Evolutionary conservation across 805 yeast species (phyloP).

Genomic region (Komagataella mondaviorum): DNA sequence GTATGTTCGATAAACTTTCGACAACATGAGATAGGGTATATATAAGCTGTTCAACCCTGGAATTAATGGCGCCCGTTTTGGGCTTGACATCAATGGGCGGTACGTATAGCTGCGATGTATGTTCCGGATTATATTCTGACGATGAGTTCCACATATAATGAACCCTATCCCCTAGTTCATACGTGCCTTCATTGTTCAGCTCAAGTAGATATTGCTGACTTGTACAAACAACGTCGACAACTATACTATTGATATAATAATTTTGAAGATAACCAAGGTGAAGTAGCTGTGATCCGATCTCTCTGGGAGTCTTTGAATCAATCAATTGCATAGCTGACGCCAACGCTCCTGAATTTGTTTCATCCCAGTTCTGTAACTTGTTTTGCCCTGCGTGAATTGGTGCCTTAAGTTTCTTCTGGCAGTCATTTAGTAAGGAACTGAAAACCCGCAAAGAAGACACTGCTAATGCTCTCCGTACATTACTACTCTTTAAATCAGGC

Average conservation of each 20-base stretch:
- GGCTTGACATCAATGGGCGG: conserved; percentile 24
- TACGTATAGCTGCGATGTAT: conserved; percentile 55
- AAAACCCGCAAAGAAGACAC: conserved; percentile 57
- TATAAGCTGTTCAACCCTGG: conserved; percentile 55
- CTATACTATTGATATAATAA: conserved; percentile 29
- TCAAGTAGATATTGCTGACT: conserved; percentile 32
- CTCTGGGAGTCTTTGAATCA: conserved; percentile 34
- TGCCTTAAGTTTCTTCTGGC: background rate
- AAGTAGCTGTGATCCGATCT: conserved; percentile 44
- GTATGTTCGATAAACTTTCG: conserved; percentile 52
- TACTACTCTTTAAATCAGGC: conserved; percentile 31
- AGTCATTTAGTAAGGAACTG: background rate
- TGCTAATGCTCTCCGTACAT: conserved; percentile 65
- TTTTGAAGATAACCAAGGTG: conserved; percentile 42
- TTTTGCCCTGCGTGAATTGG: conserved; percentile 2
- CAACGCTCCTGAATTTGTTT: conserved; percentile 69
- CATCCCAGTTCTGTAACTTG: conserved; percentile 45
- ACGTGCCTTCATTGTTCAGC: conserved; percentile 64
- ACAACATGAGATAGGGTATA: conserved; percentile 66
- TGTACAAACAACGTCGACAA: conserved; percentile 67
- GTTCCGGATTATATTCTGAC: conserved; percentile 85
- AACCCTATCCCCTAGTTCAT: conserved; percentile 67
- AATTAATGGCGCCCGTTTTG: conserved; percentile 23
- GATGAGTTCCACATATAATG: conserved; percentile 85
- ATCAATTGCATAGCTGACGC: conserved; percentile 55